Base-by-base conservation (phyloP, 495 filamentous ascomycete genomes). In the Endocarpon pusillum region DNA sequence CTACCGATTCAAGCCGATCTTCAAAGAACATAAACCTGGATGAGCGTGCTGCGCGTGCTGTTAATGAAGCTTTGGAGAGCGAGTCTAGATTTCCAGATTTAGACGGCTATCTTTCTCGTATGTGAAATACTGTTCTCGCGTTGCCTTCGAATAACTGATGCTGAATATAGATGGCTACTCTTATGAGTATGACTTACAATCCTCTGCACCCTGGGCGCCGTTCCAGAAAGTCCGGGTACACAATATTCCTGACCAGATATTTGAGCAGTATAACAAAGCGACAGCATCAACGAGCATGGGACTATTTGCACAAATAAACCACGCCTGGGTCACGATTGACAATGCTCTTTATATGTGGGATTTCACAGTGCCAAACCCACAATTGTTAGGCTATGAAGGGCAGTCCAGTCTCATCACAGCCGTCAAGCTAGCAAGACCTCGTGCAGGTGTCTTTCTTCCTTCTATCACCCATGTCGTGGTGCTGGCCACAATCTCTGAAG, bases 321-420 rank as follows among this genome's bases (percentile, higher is more conserved):
- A 94, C 57, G 87, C 86, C 28, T 99, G 87, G 85, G 77, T 91
- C 15, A 67, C 81, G 1, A 92, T 99, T 47, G 89, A 99, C 57
- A 93, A 89, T 54, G 75, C 80, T 35, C 64, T 99, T 18, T 99
- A 96, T 49, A 62, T 99, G 9, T 99, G 89, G 89, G 89, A 99
- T 54, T 99, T 94, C 48, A 87, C 83, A 7, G 67, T 78, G 40
- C 75, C 80, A 19, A 75, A 83, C 45, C 78, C 86, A 16, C 79
- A 89, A 44, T 54, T 93, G n/a, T 76, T 89, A 35, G 89, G 87
- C 19, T 96, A 75, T 48, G 89, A 96, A 52, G 84, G 89, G 35
- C 80, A 85, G 51, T 58, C 71, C 3, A 75, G 89, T 49, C 78
- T 64, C 38, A 94, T 99, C 42, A 83, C 77, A 17, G 71, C 77